These are phyloP conservation scores for Sarcomyxa edulis DNA, from an alignment of 768 basidiomycete species.

Conservation along the genomic window DNA sequence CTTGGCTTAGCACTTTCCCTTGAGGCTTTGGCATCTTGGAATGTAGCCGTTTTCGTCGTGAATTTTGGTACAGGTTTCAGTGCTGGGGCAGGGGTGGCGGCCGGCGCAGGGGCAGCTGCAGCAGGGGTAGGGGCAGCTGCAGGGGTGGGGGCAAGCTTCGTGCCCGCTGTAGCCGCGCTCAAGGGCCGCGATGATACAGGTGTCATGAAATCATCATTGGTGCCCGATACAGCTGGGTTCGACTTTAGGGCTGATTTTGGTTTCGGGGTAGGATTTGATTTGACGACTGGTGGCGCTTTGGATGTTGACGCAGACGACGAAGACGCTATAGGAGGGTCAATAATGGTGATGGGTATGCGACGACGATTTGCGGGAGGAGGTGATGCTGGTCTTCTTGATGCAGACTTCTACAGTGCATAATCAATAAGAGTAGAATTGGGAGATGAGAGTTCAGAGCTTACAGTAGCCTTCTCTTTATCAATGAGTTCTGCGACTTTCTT, in stretches of 20 bases:
- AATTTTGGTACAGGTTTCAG: constrained; percentile 7
- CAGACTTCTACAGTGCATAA: background rate
- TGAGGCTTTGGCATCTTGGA: constrained; percentile 53
- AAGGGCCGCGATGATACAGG: constrained; percentile 4
- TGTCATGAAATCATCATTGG: constrained; percentile 2
- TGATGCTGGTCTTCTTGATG: constrained; percentile 19
- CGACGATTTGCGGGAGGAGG: constrained; percentile 33
- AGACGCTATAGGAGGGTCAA: constrained; percentile 31
- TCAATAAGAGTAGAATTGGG: background rate
- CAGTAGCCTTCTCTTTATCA: constrained; percentile 29
- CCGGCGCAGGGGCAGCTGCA: background rate
- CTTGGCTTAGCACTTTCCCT: constrained; percentile 40
- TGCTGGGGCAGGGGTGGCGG: constrained; percentile 6
- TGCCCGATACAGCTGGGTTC: background rate
- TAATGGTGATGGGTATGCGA: constrained; percentile 59
- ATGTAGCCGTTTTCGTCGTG: constrained; percentile 29
- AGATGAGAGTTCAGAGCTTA: constrained; percentile 11
- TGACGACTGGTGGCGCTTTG: constrained; percentile 7
- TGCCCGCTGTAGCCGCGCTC: background rate
- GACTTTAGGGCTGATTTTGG: background rate
- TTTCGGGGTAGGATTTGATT: constrained; percentile 9
- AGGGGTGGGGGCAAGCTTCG: too few species aligned
- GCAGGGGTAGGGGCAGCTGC: too few species aligned
- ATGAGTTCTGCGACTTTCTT: constrained; percentile 38
- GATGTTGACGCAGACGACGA: constrained; percentile 3